Percentiles rank a stretch among this genome's conserved stretches.
Conservation (phyloP, 108 stramenopile genomes). For the Poteriospumella lacustris region DNA sequence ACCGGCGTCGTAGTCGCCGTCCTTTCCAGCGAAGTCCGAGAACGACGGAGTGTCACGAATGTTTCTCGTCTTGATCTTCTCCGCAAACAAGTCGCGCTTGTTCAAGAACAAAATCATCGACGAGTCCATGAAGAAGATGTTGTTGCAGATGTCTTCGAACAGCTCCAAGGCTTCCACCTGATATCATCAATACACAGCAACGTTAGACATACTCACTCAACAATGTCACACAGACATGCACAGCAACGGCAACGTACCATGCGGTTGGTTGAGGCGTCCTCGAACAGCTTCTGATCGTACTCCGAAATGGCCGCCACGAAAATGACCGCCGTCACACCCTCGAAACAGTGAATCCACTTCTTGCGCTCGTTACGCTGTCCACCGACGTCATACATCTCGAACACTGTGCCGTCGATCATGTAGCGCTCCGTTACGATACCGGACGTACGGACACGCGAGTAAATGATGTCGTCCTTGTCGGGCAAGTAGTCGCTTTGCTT, state of each 20-base stretch:
- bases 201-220: background rate
- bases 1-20: slow-evolving; percentile 44
- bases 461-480: slow-evolving; percentile 51
- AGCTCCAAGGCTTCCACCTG: slow-evolving; percentile 56
- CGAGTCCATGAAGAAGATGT: slow-evolving; percentile 84
- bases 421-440: slow-evolving; percentile 56
- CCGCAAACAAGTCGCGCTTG: slow-evolving; percentile 94
- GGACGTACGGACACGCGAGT: slow-evolving; percentile 55
- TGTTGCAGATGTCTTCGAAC: slow-evolving; percentile 79
- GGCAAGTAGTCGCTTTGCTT: slow-evolving; percentile 47
- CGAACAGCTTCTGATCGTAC: slow-evolving; percentile 67
- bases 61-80: slow-evolving; percentile 68
- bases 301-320: slow-evolving; percentile 66
- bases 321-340: slow-evolving; percentile 66
- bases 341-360: slow-evolving; percentile 64
- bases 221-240: background rate
- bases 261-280: slow-evolving; percentile 51
- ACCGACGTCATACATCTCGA: slow-evolving; percentile 62
- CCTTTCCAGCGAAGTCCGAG: slow-evolving; percentile 41
- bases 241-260: slow-evolving; percentile 33
- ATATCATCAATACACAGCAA: too few species aligned
- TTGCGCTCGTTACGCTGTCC: slow-evolving; percentile 61
- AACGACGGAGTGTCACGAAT: slow-evolving; percentile 42
- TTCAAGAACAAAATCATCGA: slow-evolving; percentile 91
- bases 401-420: slow-evolving; percentile 50